Conservation (phyloP, 1,284 basidiomycete genomes). For the Porphyrellus sp. region DNA sequence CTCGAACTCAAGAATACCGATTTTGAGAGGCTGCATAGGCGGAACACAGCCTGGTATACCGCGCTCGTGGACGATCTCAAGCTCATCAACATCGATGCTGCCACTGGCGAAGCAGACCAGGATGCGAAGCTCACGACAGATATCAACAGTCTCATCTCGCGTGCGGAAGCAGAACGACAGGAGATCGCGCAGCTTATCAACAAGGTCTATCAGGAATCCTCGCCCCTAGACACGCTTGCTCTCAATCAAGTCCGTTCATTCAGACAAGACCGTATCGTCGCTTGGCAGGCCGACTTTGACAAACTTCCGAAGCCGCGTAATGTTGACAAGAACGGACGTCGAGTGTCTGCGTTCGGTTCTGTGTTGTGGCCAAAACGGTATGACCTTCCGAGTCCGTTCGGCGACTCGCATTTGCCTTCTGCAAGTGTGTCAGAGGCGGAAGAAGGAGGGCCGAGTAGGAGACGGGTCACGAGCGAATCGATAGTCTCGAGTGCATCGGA, state of each 20-base stretch:
- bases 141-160: conserved; percentile 64
- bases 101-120: conserved; percentile 67
- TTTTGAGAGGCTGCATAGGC: conserved; percentile 73
- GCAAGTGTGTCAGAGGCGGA: conserved; percentile 77
- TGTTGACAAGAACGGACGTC: conserved; percentile 48
- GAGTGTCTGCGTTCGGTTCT: conserved; percentile 62
- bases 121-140: conserved; percentile 59
- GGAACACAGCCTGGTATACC: conserved; percentile 71
- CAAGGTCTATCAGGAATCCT: conserved; percentile 75
- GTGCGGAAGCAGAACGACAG: conserved; percentile 71
- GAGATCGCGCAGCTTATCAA: conserved; percentile 79
- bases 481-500: conserved; percentile 61
- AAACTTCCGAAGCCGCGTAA: conserved; percentile 62
- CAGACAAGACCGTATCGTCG: conserved; percentile 93
- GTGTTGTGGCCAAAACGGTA: conserved; percentile 66
- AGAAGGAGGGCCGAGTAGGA: conserved; percentile 47
- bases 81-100: conserved; percentile 71
- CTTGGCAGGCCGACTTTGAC: conserved; percentile 90
- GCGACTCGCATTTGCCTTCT: conserved; percentile 54
- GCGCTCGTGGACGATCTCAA: conserved; percentile 71
- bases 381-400: conserved; percentile 49
- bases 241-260: conserved; percentile 86
- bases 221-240: conserved; percentile 82
- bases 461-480: conserved; percentile 52
- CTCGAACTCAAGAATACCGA: conserved; percentile 89